Evolutionary conservation across 768 basidiomycete species (phyloP).

Genomic region (Boletus pseudo-olivaceus): DNA sequence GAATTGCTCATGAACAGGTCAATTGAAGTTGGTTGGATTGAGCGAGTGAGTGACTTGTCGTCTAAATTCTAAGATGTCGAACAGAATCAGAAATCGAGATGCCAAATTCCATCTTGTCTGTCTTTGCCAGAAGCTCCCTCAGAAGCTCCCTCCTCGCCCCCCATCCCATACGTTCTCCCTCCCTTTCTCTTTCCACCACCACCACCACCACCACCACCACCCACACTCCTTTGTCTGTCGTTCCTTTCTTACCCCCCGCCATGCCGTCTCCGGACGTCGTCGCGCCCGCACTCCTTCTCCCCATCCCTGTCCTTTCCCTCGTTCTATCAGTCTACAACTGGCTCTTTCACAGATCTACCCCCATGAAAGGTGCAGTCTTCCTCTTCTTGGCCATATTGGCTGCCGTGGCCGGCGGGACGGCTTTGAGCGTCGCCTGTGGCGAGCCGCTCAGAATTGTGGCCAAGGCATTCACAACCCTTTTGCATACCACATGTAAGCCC

Average conservation of each 20-base stretch:
- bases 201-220: background rate
- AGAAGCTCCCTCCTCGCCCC: background rate
- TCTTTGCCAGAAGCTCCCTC: slow-evolving; percentile 1
- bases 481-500: slow-evolving; percentile 24
- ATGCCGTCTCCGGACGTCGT: slow-evolving; percentile 28
- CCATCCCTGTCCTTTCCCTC: slow-evolving; percentile 21
- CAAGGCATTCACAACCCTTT: slow-evolving; percentile 15
- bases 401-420: slow-evolving; percentile 20
- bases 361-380: slow-evolving; percentile 7
- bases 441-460: slow-evolving; percentile 14
- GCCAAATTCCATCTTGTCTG: slow-evolving; percentile 11
- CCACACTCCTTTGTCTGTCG: slow-evolving; percentile 18
- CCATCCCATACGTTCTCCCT: background rate
- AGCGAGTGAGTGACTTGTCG: slow-evolving; percentile 8
- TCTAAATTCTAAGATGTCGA: slow-evolving; percentile 7
- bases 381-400: slow-evolving; percentile 24
- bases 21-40: background rate
- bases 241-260: slow-evolving; percentile 8
- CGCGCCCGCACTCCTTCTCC: slow-evolving; percentile 25
- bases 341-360: slow-evolving; percentile 5
- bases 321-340: slow-evolving; percentile 8
- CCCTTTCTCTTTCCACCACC: slow-evolving; percentile 1
- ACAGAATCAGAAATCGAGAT: slow-evolving; percentile 17
- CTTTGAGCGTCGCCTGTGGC: slow-evolving; percentile 15
- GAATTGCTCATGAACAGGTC: too few species aligned